Evolutionary conservation across 139 green algal genomes (phyloP).

Genomic region (Haematococcus sp.): DNA sequence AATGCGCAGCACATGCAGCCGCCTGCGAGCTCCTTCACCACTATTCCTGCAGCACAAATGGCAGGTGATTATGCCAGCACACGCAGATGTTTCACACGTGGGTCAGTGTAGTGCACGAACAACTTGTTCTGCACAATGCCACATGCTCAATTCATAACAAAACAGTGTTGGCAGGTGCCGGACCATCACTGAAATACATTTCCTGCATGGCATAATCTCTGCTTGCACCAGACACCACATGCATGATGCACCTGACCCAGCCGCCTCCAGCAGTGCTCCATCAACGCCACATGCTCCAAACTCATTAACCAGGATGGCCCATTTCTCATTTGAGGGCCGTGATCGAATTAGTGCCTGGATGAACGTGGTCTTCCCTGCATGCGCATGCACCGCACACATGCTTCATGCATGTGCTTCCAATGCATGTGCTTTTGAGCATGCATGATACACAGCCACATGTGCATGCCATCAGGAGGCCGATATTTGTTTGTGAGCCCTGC

Average conservation of each 20-base stretch:
- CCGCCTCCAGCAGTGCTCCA: constrained; percentile 43
- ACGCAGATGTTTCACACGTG: too few species aligned
- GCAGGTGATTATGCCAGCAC: neutral
- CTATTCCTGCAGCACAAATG: constrained; percentile 16
- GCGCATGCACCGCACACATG: constrained; percentile 16
- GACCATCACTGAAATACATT: too few species aligned
- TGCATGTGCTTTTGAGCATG: neutral
- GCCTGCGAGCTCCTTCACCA: constrained; percentile 59
- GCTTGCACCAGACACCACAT: too few species aligned
- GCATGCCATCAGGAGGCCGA: too few species aligned
- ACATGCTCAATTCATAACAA: too few species aligned
- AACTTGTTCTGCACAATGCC: too few species aligned
- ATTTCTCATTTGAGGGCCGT: constrained; percentile 42
- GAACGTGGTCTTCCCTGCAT: constrained; percentile 69
- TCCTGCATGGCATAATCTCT: too few species aligned
- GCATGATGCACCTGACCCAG: neutral
- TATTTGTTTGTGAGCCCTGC: too few species aligned
- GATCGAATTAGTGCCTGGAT: constrained; percentile 35
- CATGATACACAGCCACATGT: too few species aligned
- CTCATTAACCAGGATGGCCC: constrained; percentile 72
- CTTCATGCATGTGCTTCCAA: neutral
- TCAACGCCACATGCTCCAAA: constrained; percentile 68
- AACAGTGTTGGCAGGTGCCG: too few species aligned
- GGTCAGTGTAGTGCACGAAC: too few species aligned
- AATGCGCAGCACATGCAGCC: constrained; percentile 74